Percentiles rank a stretch among this genome's conserved stretches.
phyloP scores from a whole-genome alignment of 2,329 filamentous ascomycete species.

The Zasmidium citrigriseum region DNA sequence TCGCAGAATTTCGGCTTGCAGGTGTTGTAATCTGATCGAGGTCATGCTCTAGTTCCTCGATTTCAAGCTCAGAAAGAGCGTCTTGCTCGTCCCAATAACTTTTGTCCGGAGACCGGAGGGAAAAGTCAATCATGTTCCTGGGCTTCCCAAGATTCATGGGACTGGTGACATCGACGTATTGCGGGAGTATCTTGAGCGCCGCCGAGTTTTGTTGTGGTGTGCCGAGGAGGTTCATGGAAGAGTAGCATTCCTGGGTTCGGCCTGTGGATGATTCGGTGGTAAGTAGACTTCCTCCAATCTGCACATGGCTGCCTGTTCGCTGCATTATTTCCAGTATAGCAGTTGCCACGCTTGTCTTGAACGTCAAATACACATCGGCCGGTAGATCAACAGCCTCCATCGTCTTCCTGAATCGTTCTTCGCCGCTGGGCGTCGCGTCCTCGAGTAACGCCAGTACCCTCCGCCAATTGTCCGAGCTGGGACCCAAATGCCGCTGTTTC shows the following conservation, averaged over 20 bases:
- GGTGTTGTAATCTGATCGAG: not conserved
- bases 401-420: conserved; percentile 16
- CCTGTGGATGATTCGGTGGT: not conserved
- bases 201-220: not conserved
- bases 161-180: not conserved
- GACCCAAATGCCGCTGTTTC: conserved; percentile 8
- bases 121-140: not conserved
- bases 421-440: conserved; percentile 12
- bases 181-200: conserved; percentile 8
- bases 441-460: conserved; percentile 19
- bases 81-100: not conserved
- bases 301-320: conserved; percentile 32
- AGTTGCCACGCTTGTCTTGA: conserved; percentile 18
- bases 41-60: not conserved
- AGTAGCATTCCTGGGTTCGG: not conserved
- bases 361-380: conserved; percentile 16
- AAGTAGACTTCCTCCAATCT: conserved; percentile 11
- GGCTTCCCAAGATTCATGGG: not conserved
- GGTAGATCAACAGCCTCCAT: conserved; percentile 27
- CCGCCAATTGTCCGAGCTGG: conserved; percentile 14
- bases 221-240: conserved; percentile 1
- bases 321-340: conserved; percentile 33
- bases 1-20: not conserved
- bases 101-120: not conserved
- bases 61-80: not conserved